Evolutionary conservation across 148 eudicot species (phyloP), one percentile per base, ranked within the genome.

Genomic region (Silene conica): DNA sequence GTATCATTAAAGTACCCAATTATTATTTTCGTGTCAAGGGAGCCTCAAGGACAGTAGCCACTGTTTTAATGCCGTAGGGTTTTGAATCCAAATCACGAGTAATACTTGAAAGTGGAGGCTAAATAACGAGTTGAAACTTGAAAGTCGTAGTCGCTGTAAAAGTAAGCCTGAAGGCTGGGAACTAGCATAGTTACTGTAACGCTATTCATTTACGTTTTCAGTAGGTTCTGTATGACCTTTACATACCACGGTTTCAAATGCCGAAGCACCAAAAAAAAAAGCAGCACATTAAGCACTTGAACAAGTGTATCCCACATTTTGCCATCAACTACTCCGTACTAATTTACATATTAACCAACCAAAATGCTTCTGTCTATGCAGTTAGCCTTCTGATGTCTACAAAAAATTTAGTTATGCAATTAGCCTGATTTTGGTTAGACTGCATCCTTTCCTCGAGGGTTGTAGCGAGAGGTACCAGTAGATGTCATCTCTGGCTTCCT

Each of bases 341-440:
- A n/a, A 61, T 70, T 34, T 71, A 77, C 70, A 71, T 0, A 38
- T 18, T 34, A 34, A 64, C 55, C 50, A 64, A 45, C 43, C 43
- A 38, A 38, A 41, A 41, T 43, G 62, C 76, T 64, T n/a, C 34
- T 31, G 34, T 31, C 34, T 31, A 18, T 22, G 31, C 16, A 18
- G n/a, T n/a, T n/a, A n/a, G n/a, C n/a, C n/a, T n/a, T 4, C 46
- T n/a, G 52, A 38, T 34, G 38, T 41, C 23, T 73, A 52, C 75
- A 71, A 71, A 77, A 54, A 63, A 26, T 28, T 63, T 52, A n/a
- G 72, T 64, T 15, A 31, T n/a, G 45, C 57, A 41, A 71, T 38
- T 34, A 54, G 45, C 52, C 14, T 11, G 52, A 16, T 25, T 21
- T 1, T 13, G 45, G 68, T 14, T 16, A 52, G 10, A 70, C 58